Conservation (phyloP, 2,329 filamentous ascomycete genomes). For the Phaeosphaeriaceae sp. region DNA sequence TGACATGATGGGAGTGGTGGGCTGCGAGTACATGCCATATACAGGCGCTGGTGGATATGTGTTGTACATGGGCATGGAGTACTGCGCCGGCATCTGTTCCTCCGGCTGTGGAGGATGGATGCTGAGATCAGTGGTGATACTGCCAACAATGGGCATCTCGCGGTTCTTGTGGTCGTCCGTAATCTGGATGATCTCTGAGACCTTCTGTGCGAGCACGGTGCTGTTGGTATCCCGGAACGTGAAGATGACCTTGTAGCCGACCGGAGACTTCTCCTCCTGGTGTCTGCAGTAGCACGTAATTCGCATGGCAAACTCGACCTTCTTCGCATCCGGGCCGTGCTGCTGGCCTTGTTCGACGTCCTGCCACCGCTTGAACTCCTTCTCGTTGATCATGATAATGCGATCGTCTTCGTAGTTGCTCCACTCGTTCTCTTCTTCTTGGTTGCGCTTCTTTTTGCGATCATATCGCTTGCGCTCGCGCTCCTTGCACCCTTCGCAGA, state of each 20-base stretch:
- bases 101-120: conserved; percentile 20
- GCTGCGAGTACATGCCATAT: conserved; percentile 35
- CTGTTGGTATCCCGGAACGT: conserved; percentile 85
- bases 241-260: conserved; percentile 89
- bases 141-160: conserved; percentile 30
- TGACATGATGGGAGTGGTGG: conserved; percentile 31
- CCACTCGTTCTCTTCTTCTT: conserved; percentile 87
- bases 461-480: conserved; percentile 90
- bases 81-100: conserved; percentile 23
- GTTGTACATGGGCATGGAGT: conserved; percentile 26
- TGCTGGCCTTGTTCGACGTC: conserved; percentile 29
- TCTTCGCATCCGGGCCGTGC: conserved; percentile 61
- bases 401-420: conserved; percentile 57
- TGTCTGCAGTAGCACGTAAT: conserved; percentile 98
- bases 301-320: conserved; percentile 88
- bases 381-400: conserved; percentile 51
- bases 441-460: conserved; percentile 89
- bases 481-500: conserved; percentile 89
- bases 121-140: conserved; percentile 26
- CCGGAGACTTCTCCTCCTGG: conserved; percentile 80
- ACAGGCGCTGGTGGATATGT: conserved; percentile 29
- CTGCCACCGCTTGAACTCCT: conserved; percentile 45
- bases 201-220: conserved; percentile 80
- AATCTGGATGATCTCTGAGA: conserved; percentile 85
- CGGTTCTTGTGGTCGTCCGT: conserved; percentile 93